Conservation (phyloP, 1,139 yeast species). For the Meyerozyma carpophila region DNA sequence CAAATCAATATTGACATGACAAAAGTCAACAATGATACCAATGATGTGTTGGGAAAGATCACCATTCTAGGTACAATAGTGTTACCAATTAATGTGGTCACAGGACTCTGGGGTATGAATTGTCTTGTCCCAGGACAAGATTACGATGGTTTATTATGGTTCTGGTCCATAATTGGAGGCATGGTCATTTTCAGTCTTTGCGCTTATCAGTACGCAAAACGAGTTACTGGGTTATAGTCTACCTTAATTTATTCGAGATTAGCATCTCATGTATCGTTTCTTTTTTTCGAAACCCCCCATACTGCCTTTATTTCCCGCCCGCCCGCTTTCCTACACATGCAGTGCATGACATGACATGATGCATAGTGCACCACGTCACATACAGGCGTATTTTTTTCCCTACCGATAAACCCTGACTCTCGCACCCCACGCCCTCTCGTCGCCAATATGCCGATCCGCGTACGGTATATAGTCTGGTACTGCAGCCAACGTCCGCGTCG, state of each 20-base stretch:
- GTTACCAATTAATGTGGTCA: constrained; percentile 86
- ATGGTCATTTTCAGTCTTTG: constrained; percentile 34
- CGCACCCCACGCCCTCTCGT: too few relatives aligned
- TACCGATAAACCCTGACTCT: too few relatives aligned
- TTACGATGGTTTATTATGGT: constrained; percentile 71
- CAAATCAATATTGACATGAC: constrained; percentile 98
- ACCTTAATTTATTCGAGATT: background rate
- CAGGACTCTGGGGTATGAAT: constrained; percentile 99
- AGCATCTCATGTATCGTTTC: too few relatives aligned
- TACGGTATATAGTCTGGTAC: background rate
- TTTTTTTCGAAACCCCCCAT: too few relatives aligned
- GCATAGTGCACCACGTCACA: background rate
- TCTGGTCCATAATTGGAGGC: constrained; percentile 42
- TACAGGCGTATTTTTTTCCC: too few relatives aligned
- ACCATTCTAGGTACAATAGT: constrained; percentile 94
- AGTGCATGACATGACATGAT: background rate
- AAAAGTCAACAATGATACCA: constrained; percentile 93
- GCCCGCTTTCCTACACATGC: background rate
- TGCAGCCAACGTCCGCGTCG: too few relatives aligned
- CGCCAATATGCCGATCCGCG: background rate
- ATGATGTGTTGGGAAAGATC: constrained; percentile 90
- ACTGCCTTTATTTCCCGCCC: too few relatives aligned
- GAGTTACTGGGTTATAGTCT: constrained; percentile 31
- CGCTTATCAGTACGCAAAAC: constrained; percentile 39
- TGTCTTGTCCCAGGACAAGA: constrained; percentile 93